Conservation (phyloP, 345 rosid species). For the Eucalyptus albens region DNA sequence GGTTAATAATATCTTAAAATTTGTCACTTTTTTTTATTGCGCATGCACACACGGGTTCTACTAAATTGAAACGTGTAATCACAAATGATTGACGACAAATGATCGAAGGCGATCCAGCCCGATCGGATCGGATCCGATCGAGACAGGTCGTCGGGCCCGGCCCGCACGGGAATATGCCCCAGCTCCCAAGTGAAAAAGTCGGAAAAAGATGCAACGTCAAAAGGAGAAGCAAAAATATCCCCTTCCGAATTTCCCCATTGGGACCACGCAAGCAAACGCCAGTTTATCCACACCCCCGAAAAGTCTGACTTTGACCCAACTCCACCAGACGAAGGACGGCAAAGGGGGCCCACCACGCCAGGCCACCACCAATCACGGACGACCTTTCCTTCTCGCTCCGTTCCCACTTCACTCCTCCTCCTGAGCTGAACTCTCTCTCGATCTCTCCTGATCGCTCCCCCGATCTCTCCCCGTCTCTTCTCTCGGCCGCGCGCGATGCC, state of each 20-base stretch:
- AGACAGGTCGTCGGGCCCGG: too few relatives aligned
- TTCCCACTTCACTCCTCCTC: neutral
- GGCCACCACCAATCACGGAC: neutral
- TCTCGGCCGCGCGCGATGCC: constrained; percentile 5
- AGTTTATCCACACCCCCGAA: neutral
- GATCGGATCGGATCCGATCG: too few relatives aligned
- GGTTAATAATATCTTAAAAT: too few relatives aligned
- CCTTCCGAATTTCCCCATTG: neutral
- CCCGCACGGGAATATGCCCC: neutral
- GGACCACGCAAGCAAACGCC: neutral
- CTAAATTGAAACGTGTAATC: too few relatives aligned
- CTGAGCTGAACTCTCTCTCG: neutral
- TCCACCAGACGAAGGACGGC: too few relatives aligned
- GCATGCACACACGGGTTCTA: too few relatives aligned
- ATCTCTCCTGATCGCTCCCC: neutral
- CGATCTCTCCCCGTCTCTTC: neutral
- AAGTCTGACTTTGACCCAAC: neutral
- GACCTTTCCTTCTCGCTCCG: neutral
- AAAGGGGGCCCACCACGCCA: neutral
- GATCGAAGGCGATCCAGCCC: too few relatives aligned
- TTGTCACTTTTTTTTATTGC: too few relatives aligned
- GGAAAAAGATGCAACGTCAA: neutral
- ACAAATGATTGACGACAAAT: neutral
- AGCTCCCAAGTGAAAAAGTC: neutral
- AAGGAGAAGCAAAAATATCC: neutral